Evolutionary conservation across 2,329 filamentous ascomycete species (phyloP), one percentile per base, ranked within the genome.

Genomic region (Lachnellula subtilissima): DNA sequence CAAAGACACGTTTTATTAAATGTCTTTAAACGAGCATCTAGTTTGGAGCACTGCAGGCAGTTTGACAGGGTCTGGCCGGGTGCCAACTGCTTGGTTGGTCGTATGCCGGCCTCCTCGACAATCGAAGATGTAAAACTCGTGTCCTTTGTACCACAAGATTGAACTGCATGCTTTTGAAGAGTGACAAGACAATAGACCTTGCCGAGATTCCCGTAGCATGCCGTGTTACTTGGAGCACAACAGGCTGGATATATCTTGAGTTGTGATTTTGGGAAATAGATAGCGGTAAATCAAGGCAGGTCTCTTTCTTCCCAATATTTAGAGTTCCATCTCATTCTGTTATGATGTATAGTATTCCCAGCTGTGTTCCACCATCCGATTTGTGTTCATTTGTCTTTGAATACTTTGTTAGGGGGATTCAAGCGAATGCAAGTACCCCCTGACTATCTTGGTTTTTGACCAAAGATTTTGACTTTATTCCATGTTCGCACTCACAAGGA

Each of bases 121-220:
- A 15, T 40, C 37, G 37, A 40, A 40, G 12, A 40, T 17, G 3
- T 40, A 40, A 39, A 17, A 17, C 14, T 17, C 37, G 37, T 40
- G 37, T 40, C n/a, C 14, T 15, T 40, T 40, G 56, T 58, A 53
- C 49, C 50, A 58, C 56, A 55, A 58, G 35, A 58, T 55, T 53
- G 23, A 35, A 48, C 35, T 15, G 39, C 45, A 53, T 28, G 25
- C 37, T 42, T 40, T 23, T 7, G 32, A 48, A 48, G 43, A 40
- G 51, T 15, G 14, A 40, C 37, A 40, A 40, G 37, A 40, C 37
- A 40, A 7, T 17, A 40, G 37, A 40, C 12, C 14, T 40, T 40
- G 37, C 37, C 37, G 37, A 40, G 14, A 15, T 40, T 40, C 15
- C 37, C 15, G 37, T 17, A 28, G 7, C 28, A 28, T 28, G 28